Percentiles rank a stretch among this genome's conserved stretches.
These are phyloP conservation scores for Teratosphaeriaceae sp. DNA, from an alignment of 2,329 filamentous ascomycete species.

Conservation along the genomic window DNA sequence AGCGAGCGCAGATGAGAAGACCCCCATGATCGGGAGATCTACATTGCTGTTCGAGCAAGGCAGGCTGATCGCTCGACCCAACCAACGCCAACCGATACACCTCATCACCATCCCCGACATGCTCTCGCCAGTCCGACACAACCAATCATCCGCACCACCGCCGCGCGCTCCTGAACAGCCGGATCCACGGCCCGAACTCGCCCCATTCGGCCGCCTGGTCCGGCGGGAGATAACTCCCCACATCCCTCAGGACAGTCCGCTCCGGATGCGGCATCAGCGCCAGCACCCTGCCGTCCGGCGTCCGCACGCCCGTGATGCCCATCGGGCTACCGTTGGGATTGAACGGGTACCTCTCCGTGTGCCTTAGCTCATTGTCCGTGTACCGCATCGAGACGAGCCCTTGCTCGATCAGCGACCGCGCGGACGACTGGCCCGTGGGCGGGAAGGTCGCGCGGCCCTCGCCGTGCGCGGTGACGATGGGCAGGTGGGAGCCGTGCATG, in stretches of 20 bases:
- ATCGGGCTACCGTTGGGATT: slow-evolving; percentile 83
- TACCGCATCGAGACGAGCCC: slow-evolving; percentile 75
- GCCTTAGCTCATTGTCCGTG: slow-evolving; percentile 70
- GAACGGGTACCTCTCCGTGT: slow-evolving; percentile 77
- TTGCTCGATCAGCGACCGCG: slow-evolving; percentile 51
- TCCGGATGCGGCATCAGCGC: slow-evolving; percentile 94
- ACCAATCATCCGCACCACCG: slow-evolving; percentile 51
- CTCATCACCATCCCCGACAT: not conserved
- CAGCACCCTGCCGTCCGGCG: slow-evolving; percentile 69
- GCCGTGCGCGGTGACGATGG: slow-evolving; percentile 84
- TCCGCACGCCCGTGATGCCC: slow-evolving; percentile 75
- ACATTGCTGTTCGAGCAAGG: too few relatives aligned
- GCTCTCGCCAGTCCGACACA: not conserved
- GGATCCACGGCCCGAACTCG: slow-evolving; percentile 76
- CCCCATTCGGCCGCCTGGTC: slow-evolving; percentile 60
- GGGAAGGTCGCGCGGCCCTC: slow-evolving; percentile 69
- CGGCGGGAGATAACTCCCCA: slow-evolving; percentile 69
- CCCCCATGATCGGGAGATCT: too few relatives aligned
- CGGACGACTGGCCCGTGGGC: slow-evolving; percentile 40
- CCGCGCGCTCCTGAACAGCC: slow-evolving; percentile 81
- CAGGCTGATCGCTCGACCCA: too few relatives aligned
- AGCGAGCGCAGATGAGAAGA: too few relatives aligned
- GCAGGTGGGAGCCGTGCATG: slow-evolving; percentile 75
- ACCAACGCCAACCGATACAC: not conserved
- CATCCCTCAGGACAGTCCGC: slow-evolving; percentile 74